Percentiles rank a stretch among this genome's conserved stretches.
Evolutionary conservation across 306 rosid species (phyloP).

Genomic region (Malus asiatica): DNA sequence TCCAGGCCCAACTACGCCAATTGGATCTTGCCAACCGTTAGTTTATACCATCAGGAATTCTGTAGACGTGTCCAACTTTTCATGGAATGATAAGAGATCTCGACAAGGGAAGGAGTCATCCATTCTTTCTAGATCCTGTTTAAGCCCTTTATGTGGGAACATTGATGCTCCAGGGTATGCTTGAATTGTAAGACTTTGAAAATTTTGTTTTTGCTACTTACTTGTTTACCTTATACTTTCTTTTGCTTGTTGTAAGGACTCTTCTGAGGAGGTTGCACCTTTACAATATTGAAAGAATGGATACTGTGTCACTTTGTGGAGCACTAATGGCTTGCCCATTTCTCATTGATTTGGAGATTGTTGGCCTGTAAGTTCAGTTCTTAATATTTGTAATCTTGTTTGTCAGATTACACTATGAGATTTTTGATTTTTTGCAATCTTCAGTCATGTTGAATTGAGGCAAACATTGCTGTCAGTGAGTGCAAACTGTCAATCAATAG

Average conservation of each 20-base stretch:
- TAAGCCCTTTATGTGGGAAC: constrained; percentile 73
- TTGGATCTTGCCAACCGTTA: constrained; percentile 73
- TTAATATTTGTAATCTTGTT: constrained; percentile 14
- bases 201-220: constrained; percentile 1
- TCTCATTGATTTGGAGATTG: constrained; percentile 91
- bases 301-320: constrained; percentile 62
- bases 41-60: constrained; percentile 56
- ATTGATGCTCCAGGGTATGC: constrained; percentile 76
- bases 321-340: constrained; percentile 78
- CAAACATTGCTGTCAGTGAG: constrained; percentile 85
- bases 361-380: constrained; percentile 74
- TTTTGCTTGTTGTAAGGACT: constrained; percentile 42
- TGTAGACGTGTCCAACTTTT: constrained; percentile 70
- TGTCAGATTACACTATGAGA: constrained; percentile 5
- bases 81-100: constrained; percentile 95
- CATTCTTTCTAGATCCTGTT: constrained; percentile 84
- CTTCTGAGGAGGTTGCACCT: constrained; percentile 82
- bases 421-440: constrained; percentile 11
- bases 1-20: constrained; percentile 50
- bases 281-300: constrained; percentile 91
- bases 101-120: constrained; percentile 95
- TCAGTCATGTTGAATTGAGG: constrained; percentile 91
- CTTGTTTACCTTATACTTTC: constrained; percentile 1
- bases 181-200: constrained; percentile 14
- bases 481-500: constrained; percentile 65